Conservation (phyloP, 2,329 filamentous ascomycete genomes). For the Aureobasidium uvarum region DNA sequence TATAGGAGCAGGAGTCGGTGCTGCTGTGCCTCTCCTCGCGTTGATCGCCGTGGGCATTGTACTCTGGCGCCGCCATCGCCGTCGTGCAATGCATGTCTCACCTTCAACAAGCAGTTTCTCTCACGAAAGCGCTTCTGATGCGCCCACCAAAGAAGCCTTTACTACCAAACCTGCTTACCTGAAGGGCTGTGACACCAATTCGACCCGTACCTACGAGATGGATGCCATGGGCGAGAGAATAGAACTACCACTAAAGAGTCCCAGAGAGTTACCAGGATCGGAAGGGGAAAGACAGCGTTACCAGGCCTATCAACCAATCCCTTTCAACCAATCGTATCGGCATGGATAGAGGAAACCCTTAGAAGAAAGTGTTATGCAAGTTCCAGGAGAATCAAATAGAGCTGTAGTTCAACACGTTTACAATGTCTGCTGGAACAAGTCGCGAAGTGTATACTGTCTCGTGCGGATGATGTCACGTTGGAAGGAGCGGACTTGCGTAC, state of each 20-base stretch:
- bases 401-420: too few relatives aligned
- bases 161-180: background rate
- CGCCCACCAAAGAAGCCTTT: background rate
- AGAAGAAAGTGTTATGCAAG: too few relatives aligned
- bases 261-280: slow-evolving; percentile 2
- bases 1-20: slow-evolving; percentile 2
- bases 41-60: background rate
- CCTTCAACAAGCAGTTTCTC: background rate
- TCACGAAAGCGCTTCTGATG: background rate
- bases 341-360: too few relatives aligned
- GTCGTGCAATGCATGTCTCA: background rate
- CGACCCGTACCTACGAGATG: background rate
- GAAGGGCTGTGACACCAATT: background rate
- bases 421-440: too few relatives aligned
- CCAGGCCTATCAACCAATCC: background rate
- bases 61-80: background rate
- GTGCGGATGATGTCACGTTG: too few relatives aligned
- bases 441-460: too few relatives aligned
- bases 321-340: too few relatives aligned
- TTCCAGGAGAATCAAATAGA: too few relatives aligned
- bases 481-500: too few relatives aligned
- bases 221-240: background rate
- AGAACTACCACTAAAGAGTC: slow-evolving; percentile 4
- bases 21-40: background rate
- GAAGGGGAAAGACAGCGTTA: slow-evolving; percentile 1